Evolutionary conservation across 2,329 filamentous ascomycete genomes (phyloP).

Genomic region (Sclerotinia minor): DNA sequence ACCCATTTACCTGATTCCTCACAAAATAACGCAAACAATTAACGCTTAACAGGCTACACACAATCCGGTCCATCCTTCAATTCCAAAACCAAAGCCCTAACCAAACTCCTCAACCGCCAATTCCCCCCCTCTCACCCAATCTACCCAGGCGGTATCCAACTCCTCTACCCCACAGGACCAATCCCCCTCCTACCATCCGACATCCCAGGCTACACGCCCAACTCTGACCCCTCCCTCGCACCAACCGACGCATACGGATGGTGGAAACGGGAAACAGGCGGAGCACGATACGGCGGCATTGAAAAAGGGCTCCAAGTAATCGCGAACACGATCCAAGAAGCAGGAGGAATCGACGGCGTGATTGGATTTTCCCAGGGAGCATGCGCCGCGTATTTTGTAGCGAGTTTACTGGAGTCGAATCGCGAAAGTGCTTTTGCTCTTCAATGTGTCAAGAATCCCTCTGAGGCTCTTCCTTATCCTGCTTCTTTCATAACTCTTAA

Average conservation of each 20-base stretch:
- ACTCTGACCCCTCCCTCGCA: conserved; percentile 44
- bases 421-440: conserved; percentile 48
- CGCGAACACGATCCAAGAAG: conserved; percentile 59
- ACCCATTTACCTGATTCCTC: background rate
- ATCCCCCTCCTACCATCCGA: conserved; percentile 62
- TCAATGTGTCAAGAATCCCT: conserved; percentile 35
- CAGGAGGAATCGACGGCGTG: conserved; percentile 73
- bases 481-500: conserved; percentile 47
- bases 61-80: conserved; percentile 85
- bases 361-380: conserved; percentile 83
- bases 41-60: conserved; percentile 67
- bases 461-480: conserved; percentile 53
- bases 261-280: conserved; percentile 71
- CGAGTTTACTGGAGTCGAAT: conserved; percentile 65
- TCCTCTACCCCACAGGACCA: conserved; percentile 71
- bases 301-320: conserved; percentile 66
- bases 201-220: conserved; percentile 64
- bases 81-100: conserved; percentile 81
- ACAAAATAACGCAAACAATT: background rate
- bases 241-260: conserved; percentile 69
- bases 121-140: conserved; percentile 52
- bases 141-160: conserved; percentile 49
- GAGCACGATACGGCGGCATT: conserved; percentile 65
- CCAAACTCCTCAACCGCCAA: conserved; percentile 46
- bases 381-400: conserved; percentile 69